phyloP scores from a whole-genome alignment of 306 rosid genomes.

The Prosopis cineraria region DNA sequence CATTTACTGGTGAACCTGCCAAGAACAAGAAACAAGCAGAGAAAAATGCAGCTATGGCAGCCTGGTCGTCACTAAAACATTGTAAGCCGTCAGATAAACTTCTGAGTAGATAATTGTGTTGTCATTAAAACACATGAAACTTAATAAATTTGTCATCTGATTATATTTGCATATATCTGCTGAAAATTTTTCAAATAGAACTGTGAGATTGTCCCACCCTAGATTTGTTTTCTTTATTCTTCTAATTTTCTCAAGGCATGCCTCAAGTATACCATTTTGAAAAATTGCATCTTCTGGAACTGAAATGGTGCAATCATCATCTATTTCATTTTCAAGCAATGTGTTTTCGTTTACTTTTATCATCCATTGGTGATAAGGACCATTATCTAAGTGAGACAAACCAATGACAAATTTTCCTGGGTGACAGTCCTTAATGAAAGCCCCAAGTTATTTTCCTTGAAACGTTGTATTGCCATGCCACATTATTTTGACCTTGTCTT shows the following conservation, averaged over 20 bases:
- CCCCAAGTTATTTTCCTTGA: neutral
- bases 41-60: constrained; percentile 99
- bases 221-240: neutral
- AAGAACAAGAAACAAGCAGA: constrained; percentile 98
- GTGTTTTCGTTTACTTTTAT: neutral
- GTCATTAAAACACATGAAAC: neutral
- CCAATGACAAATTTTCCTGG: neutral
- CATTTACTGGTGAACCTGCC: constrained; percentile 93
- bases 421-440: neutral
- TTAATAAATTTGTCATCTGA: neutral
- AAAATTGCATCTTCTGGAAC: neutral
- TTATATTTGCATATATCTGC: neutral
- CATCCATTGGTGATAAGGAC: constrained; percentile 1
- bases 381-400: neutral
- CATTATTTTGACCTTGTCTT: constrained; percentile 11
- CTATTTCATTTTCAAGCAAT: neutral
- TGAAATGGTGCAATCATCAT: neutral
- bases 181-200: neutral
- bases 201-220: neutral
- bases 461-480: neutral
- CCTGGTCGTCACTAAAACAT: constrained; percentile 96
- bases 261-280: neutral
- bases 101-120: constrained; percentile 9
- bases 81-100: constrained; percentile 53
- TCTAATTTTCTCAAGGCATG: constrained; percentile 14